A percentile compares a stretch with the other conserved stretches of the same genome.
These are phyloP conservation scores for Beauveria medogensis DNA, from an alignment of 2,329 filamentous ascomycete species.

Conservation along the genomic window DNA sequence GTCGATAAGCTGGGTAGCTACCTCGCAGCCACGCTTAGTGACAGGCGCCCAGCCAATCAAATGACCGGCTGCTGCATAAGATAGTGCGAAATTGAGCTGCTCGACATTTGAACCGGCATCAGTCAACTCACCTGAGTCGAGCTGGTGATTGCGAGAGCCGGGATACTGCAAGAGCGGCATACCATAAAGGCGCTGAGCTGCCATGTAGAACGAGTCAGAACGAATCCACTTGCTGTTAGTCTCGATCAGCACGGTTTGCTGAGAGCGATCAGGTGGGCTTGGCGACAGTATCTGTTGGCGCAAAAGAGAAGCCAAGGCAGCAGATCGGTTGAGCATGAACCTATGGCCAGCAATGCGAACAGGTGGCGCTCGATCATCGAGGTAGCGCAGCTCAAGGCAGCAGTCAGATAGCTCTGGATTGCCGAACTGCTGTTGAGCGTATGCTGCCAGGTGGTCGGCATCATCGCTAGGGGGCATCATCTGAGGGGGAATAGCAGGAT, in stretches of 20 bases:
- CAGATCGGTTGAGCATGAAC: slow-evolving; percentile 46
- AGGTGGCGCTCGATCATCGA: slow-evolving; percentile 25
- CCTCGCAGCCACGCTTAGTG: slow-evolving; percentile 48
- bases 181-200: slow-evolving; percentile 50
- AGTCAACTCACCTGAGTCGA: slow-evolving; percentile 23
- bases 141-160: slow-evolving; percentile 19
- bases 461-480: slow-evolving; percentile 22
- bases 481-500: slow-evolving; percentile 20
- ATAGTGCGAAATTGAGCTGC: slow-evolving; percentile 48
- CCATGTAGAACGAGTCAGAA: slow-evolving; percentile 48
- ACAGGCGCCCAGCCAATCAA: slow-evolving; percentile 49
- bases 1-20: slow-evolving; percentile 48
- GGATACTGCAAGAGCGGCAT: slow-evolving; percentile 37
- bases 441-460: slow-evolving; percentile 35
- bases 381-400: slow-evolving; percentile 33
- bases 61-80: slow-evolving; percentile 56
- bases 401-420: slow-evolving; percentile 32
- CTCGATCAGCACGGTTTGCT: slow-evolving; percentile 32
- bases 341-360: slow-evolving; percentile 45
- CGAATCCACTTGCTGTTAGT: slow-evolving; percentile 45
- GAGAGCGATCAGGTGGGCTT: slow-evolving; percentile 16
- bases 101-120: slow-evolving; percentile 33
- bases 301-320: slow-evolving; percentile 20
- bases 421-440: slow-evolving; percentile 28
- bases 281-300: slow-evolving; percentile 24